phyloP scores from a whole-genome alignment of 805 yeast genomes.

The Cyberlindnera saturnus region DNA sequence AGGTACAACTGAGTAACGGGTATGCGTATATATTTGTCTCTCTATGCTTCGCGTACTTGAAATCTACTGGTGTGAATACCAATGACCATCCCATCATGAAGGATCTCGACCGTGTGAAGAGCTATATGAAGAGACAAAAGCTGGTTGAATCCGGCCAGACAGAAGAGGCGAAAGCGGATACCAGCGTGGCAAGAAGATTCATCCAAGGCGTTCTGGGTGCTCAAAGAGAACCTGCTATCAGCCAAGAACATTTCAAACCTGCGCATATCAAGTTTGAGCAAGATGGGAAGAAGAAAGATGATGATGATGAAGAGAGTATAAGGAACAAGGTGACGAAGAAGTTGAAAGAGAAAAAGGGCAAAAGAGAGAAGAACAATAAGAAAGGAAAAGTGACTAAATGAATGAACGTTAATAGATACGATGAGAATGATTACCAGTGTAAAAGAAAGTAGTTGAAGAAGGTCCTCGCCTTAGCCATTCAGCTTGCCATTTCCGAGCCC shows the following conservation, averaged over 20 bases:
- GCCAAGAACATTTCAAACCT: slow-evolving; percentile 45
- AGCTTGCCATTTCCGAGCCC: neutral
- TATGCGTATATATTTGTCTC: slow-evolving; percentile 42
- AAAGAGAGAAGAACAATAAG: slow-evolving; percentile 1
- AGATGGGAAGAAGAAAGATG: slow-evolving; percentile 9
- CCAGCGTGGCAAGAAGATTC: slow-evolving; percentile 39
- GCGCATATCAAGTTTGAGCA: slow-evolving; percentile 45
- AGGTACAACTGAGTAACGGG: slow-evolving; percentile 15
- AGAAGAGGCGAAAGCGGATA: slow-evolving; percentile 21
- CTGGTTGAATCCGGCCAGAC: slow-evolving; percentile 17
- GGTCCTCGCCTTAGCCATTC: too few species aligned
- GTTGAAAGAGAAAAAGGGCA: slow-evolving; percentile 3
- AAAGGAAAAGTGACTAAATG: neutral
- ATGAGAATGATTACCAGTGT: neutral
- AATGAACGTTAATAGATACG: neutral
- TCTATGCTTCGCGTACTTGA: slow-evolving; percentile 51
- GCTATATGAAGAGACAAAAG: slow-evolving; percentile 55
- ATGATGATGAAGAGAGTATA: slow-evolving; percentile 2
- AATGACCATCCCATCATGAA: slow-evolving; percentile 55
- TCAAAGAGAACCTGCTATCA: slow-evolving; percentile 42
- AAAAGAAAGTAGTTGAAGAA: too few species aligned
- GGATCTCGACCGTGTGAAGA: slow-evolving; percentile 60
- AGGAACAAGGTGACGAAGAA: slow-evolving; percentile 7
- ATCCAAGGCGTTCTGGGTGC: slow-evolving; percentile 40
- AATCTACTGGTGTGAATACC: slow-evolving; percentile 52